Conservation (phyloP, 2,329 filamentous ascomycete species). For the Neonectria ditissima region DNA sequence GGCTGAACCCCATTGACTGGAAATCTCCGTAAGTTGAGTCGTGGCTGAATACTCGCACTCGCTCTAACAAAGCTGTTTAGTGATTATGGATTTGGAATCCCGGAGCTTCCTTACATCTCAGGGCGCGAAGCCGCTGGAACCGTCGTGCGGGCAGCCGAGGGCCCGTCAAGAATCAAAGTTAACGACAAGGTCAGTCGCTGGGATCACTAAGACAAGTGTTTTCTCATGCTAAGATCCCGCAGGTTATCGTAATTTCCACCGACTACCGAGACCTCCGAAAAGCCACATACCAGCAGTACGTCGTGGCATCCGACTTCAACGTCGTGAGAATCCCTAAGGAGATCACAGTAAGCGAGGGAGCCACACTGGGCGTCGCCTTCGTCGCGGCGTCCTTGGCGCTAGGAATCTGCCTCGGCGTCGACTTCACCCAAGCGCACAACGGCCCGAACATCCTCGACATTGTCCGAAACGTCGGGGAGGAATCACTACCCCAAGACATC, state of each 20-base stretch:
- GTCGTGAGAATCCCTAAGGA: constrained; percentile 69
- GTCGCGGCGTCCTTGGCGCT: constrained; percentile 75
- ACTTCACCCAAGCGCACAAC: constrained; percentile 64
- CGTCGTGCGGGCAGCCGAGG: constrained; percentile 60
- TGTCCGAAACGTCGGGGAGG: constrained; percentile 58
- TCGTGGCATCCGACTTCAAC: constrained; percentile 73
- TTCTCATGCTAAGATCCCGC: constrained; percentile 34
- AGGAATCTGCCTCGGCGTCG: constrained; percentile 76
- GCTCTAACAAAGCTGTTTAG: constrained; percentile 50
- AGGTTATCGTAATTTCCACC: constrained; percentile 75
- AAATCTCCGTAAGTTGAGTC: constrained; percentile 71
- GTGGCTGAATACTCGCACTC: not conserved
- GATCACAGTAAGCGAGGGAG: constrained; percentile 65
- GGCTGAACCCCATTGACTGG: constrained; percentile 83
- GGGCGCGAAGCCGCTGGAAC: constrained; percentile 77
- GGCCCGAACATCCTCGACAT: constrained; percentile 71
- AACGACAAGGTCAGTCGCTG: constrained; percentile 62
- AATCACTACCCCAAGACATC: constrained; percentile 70
- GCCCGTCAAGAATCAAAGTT: constrained; percentile 61
- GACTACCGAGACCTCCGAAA: constrained; percentile 80
- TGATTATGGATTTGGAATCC: constrained; percentile 78
- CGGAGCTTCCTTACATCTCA: constrained; percentile 74
- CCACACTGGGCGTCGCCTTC: constrained; percentile 77
- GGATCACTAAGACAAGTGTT: not conserved
- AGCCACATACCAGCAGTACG: constrained; percentile 78